phyloP scores from a whole-genome alignment of 192 early-diverging fungal species.

The Backusella psychrophila region DNA sequence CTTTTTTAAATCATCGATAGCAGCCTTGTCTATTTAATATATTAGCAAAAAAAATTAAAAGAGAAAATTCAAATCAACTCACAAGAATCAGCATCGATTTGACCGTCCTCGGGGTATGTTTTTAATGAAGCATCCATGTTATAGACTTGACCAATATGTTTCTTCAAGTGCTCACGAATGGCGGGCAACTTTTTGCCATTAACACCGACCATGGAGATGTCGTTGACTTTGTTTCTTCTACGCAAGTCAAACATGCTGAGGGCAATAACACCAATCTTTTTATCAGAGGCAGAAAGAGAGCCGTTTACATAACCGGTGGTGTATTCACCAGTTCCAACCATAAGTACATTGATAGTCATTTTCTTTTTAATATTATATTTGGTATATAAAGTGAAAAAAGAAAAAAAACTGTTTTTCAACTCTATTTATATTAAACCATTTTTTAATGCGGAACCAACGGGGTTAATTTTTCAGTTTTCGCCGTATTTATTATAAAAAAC shows the following conservation, averaged over 20 bases:
- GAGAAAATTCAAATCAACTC: not conserved
- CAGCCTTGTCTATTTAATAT: conserved; percentile 30
- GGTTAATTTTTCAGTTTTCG: not conserved
- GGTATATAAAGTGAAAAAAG: not conserved
- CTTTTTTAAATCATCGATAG: conserved; percentile 35
- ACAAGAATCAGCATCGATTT: conserved; percentile 40
- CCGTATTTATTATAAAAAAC: not conserved
- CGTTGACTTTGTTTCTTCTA: conserved; percentile 29
- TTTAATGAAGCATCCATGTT: conserved; percentile 32
- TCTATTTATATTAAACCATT: not conserved
- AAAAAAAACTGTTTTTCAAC: not conserved
- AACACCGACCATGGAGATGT: conserved; percentile 42
- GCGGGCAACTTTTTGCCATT: conserved; percentile 39
- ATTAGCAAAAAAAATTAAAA: too few relatives aligned
- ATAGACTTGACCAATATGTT: conserved; percentile 30
- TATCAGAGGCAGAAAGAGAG: conserved; percentile 34
- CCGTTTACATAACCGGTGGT: conserved; percentile 39
- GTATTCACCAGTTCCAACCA: conserved; percentile 41
- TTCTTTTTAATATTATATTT: not conserved
- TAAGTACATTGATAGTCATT: conserved; percentile 33
- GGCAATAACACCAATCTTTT: conserved; percentile 40
- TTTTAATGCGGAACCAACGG: not conserved
- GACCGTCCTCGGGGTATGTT: conserved; percentile 39
- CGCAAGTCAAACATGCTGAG: conserved; percentile 43
- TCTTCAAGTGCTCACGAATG: conserved; percentile 35